Base-by-base conservation (phyloP, 352 stramenopile species). In the Peronosclerospora sorghi region DNA sequence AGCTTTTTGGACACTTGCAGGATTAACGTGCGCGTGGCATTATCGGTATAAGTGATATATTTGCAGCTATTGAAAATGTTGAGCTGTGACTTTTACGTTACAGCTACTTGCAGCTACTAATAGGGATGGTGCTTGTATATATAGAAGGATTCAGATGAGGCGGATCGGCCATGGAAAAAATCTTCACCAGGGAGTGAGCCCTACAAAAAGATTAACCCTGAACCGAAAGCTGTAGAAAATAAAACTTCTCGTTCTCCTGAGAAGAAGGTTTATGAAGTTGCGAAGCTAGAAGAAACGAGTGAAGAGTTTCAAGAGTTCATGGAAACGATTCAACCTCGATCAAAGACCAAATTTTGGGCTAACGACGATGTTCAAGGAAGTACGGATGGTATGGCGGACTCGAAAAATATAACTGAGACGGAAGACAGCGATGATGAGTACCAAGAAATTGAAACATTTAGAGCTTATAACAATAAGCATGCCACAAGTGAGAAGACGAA, bases 1-100 rank as follows among this genome's bases (percentile, higher is more conserved):
- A 80, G 85, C 34, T 97, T 96, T 66, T 65, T 97, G 10, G 83
- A 96, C 52, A 96, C 86, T 24, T 86, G 72, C 47, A 74, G 63
- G 28, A 63, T 96, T 21, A 78, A 73, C 30, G 85, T 97, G 54
- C 69, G 80, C 44, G 69, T 91, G 19, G 87, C 87, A 13, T 50
- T 86, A 28, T 56, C 69, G 51, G 72, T 85, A 62, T 41, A 57
- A 35, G 28, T 24, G 5, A 9, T 34, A 45, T 34, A n/a, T 34
- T 34, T 34, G 13, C 28, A 15, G 28, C 28, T 34, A 34, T 4
- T 34, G 13, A 15, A 9, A n/a, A 13, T 32, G 15, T 2, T 37
- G 18, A 37, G 24, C 17, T 42, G 32, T 18, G 28, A 7, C 17
- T 29, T 45, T 38, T 21, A 10, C 8, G 2, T 12, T n/a, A 10